Conservation (phyloP, 352 stramenopile species). For the Elongisporangium senticosum region DNA sequence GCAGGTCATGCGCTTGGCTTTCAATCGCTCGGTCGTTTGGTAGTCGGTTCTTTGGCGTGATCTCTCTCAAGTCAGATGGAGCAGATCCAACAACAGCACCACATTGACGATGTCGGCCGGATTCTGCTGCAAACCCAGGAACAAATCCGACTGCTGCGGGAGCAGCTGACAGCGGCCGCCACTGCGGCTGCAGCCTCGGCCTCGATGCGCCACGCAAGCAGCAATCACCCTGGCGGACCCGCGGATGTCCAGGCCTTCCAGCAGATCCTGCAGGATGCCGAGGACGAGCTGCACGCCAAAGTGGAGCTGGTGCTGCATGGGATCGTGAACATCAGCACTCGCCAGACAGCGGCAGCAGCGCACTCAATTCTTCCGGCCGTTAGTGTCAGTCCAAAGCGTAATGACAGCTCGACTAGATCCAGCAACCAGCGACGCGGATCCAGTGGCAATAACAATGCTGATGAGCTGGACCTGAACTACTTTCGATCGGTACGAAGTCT, state of each 20-base stretch:
- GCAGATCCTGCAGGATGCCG: constrained; percentile 64
- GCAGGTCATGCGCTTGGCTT: not conserved
- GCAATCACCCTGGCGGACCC: constrained; percentile 12
- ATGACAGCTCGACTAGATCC: constrained; percentile 15
- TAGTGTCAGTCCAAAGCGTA: constrained; percentile 1
- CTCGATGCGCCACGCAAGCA: constrained; percentile 20
- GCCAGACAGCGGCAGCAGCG: constrained; percentile 7
- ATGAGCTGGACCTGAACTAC: constrained; percentile 30
- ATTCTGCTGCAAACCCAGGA: constrained; percentile 81
- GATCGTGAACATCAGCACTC: constrained; percentile 46
- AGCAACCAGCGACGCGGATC: constrained; percentile 3
- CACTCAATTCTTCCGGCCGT: constrained; percentile 21
- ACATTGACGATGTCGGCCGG: constrained; percentile 77
- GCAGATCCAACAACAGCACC: constrained; percentile 68
- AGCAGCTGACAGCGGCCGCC: constrained; percentile 51
- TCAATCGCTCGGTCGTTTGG: not conserved
- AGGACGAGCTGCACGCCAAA: constrained; percentile 70
- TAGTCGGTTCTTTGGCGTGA: not conserved
- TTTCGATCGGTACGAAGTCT: constrained; percentile 31
- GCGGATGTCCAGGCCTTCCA: constrained; percentile 46
- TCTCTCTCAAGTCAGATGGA: constrained; percentile 39
- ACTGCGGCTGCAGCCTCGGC: constrained; percentile 21
- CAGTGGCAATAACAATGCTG: not conserved
- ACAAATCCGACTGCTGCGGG: constrained; percentile 64
- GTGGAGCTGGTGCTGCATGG: constrained; percentile 73